Conservation (phyloP, 495 filamentous ascomycete genomes). For the Talaromyces trachyspermus region DNA sequence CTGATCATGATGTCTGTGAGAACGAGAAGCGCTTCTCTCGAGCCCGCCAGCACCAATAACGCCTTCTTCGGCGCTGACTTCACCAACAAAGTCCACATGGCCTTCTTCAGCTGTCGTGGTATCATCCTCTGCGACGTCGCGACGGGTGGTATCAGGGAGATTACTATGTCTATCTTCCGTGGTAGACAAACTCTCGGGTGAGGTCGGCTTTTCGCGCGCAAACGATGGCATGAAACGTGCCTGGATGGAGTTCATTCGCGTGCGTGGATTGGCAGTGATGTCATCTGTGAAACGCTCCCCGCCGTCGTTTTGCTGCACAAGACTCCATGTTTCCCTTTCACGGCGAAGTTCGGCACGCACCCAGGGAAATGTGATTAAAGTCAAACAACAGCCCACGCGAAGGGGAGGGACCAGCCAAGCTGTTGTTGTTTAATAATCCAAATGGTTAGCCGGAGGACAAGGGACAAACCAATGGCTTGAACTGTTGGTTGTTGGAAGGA, state of each 20-base stretch:
- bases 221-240: slow-evolving; percentile 10
- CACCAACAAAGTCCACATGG: background rate
- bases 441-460: slow-evolving; percentile 11
- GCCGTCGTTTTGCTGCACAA: slow-evolving; percentile 20
- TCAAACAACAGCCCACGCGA: slow-evolving; percentile 62
- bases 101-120: background rate
- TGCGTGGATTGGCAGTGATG: slow-evolving; percentile 29
- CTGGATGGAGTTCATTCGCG: slow-evolving; percentile 34
- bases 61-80: slow-evolving; percentile 1
- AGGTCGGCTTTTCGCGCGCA: slow-evolving; percentile 24
- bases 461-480: background rate
- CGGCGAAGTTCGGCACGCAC: slow-evolving; percentile 52
- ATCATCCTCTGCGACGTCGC: background rate
- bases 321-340: slow-evolving; percentile 55
- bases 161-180: background rate
- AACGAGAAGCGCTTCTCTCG: slow-evolving; percentile 1
- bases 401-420: slow-evolving; percentile 62
- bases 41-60: background rate
- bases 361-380: slow-evolving; percentile 59
- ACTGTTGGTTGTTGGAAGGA: background rate
- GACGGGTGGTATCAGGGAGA: background rate
- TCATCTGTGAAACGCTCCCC: slow-evolving; percentile 36
- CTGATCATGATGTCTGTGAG: background rate
- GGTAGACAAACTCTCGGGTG: background rate
- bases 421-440: too few relatives aligned